Conservation (phyloP, 176 grass and related monocot genomes). For the Carex myosuroides region DNA sequence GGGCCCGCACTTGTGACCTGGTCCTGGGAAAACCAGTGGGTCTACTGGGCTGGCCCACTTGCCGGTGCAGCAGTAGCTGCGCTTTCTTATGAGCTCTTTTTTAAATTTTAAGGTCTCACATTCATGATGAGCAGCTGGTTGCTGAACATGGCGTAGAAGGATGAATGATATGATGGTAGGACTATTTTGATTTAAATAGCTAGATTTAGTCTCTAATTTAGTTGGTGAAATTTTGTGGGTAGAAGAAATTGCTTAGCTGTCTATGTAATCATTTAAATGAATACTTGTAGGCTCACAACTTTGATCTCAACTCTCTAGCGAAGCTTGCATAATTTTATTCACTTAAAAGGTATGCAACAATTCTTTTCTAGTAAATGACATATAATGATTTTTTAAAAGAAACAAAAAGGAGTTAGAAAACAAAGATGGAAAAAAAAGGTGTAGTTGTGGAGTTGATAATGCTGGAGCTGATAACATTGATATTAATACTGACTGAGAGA, state of each 20-base stretch:
- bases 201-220: not conserved
- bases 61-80: conserved; percentile 24
- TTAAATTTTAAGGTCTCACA: not conserved
- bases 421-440: not conserved
- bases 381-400: not conserved
- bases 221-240: not conserved
- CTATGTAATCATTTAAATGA: not conserved
- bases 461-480: not conserved
- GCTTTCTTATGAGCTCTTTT: conserved; percentile 21
- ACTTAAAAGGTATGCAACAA: not conserved
- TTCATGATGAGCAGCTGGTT: not conserved
- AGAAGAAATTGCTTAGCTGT: not conserved
- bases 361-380: not conserved
- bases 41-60: conserved; percentile 37
- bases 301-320: not conserved
- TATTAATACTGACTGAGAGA: not conserved
- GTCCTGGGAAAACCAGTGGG: conserved; percentile 31
- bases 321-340: not conserved
- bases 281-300: not conserved
- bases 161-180: not conserved
- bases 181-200: not conserved
- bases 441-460: not conserved
- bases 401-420: not conserved
- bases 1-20: conserved; percentile 28
- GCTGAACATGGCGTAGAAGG: not conserved